Base-by-base conservation (phyloP, 140 eudicot genomes). In the Anethum foeniculum region DNA sequence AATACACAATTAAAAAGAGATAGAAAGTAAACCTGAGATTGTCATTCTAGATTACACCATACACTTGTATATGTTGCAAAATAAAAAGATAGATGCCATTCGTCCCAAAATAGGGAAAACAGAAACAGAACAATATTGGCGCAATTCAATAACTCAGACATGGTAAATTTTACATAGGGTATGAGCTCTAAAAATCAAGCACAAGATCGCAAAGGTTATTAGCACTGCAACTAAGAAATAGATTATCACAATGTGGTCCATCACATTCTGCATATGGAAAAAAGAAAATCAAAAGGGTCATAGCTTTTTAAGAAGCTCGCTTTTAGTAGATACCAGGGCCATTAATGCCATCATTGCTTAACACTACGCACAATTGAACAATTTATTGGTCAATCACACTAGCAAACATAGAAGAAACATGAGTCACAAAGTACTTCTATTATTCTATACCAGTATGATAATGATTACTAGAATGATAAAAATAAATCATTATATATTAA, bases 171-270 rank as follows among this genome's bases (percentile, higher is more conserved):
- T 14, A 44, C 30, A 25, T 74, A 44, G 2, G 49, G 28, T 2
- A 44, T 44, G 56, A 74, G 30, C 49, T 74, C 54, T 41, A 44
- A 44, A 74, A 43, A 12, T 25, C 21, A 36, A 72, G 12, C 54
- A 74, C 1, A 21, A 74, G 54, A 44, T 19, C 39, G 2, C 58
- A 43, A 74, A 43, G 56, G 78, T 13, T 38, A 39, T 38, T 14
- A 69, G 75, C 21, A 69, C 47, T 69, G 77, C 48, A 74, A 44
- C 78, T 43, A 44, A 21, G 49, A 74, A 74, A 74, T 25, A 38
- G 23, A 39, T 27, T 74, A 41, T 74, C 78, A 21, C 21, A 38
- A 19, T 19, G 23, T 1, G 28, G 48, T 14, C 48, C 25, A 38
- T 18, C 25, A 39, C 30, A 71, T 44, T 56, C 23, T 74, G 58